Evolutionary conservation across 1,284 basidiomycete species (phyloP).

Genomic region (Ustilago cynodontis): DNA sequence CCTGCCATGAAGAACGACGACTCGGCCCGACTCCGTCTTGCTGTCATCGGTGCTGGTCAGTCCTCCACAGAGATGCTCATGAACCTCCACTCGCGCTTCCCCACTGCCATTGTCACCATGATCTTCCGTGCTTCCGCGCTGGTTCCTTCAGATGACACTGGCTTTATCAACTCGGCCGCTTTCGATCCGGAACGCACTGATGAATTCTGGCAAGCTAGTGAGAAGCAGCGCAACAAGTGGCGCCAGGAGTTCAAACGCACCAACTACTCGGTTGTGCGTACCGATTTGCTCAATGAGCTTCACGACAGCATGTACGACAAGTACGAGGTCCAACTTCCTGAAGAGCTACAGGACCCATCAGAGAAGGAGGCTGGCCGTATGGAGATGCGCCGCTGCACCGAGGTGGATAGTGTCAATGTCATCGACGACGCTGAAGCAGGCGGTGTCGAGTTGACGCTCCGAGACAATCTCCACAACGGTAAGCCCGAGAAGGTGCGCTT

Average conservation of each 20-base stretch:
- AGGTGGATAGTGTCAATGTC: slow-evolving; percentile 35
- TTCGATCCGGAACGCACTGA: slow-evolving; percentile 68
- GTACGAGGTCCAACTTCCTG: slow-evolving; percentile 48
- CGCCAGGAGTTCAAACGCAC: slow-evolving; percentile 66
- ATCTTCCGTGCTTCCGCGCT: slow-evolving; percentile 66
- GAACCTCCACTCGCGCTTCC: slow-evolving; percentile 65
- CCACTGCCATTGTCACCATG: slow-evolving; percentile 62
- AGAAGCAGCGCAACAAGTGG: slow-evolving; percentile 58
- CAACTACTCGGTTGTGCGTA: slow-evolving; percentile 68
- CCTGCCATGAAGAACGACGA: slow-evolving; percentile 14
- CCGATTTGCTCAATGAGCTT: slow-evolving; percentile 61
- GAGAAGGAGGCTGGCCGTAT: slow-evolving; percentile 45
- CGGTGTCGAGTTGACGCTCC: slow-evolving; percentile 38
- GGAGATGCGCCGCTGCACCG: slow-evolving; percentile 48
- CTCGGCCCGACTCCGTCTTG: slow-evolving; percentile 55
- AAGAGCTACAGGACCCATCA: slow-evolving; percentile 59
- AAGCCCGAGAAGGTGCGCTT: slow-evolving; percentile 44
- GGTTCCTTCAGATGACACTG: slow-evolving; percentile 67
- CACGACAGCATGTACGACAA: slow-evolving; percentile 66
- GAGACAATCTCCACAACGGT: slow-evolving; percentile 39
- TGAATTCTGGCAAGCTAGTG: slow-evolving; percentile 63
- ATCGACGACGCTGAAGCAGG: slow-evolving; percentile 18
- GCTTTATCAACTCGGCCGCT: slow-evolving; percentile 67
- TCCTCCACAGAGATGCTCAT: slow-evolving; percentile 65
- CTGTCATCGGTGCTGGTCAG: slow-evolving; percentile 68